Evolutionary conservation across 73 alveolate species (phyloP).

Genomic region (Paramecium caudatum): DNA sequence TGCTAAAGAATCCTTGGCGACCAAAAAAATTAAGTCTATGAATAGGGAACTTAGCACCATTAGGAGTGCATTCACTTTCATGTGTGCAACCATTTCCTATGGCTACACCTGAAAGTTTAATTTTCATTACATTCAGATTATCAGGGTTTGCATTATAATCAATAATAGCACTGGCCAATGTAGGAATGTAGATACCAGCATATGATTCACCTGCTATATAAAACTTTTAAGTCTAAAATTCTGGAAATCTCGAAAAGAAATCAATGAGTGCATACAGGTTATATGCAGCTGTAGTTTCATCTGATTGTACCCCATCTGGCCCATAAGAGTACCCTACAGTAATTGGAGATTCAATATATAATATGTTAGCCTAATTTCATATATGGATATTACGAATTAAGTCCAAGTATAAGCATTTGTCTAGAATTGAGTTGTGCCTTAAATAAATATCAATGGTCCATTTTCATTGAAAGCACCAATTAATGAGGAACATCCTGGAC

Average conservation of each 20-base stretch:
- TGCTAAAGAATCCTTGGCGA: slow-evolving; percentile 26
- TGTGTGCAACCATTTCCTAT: slow-evolving; percentile 90
- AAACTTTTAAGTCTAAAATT: slow-evolving; percentile 83
- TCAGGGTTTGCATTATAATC: slow-evolving; percentile 42
- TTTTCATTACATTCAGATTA: slow-evolving; percentile 65
- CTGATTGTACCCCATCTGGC: slow-evolving; percentile 71
- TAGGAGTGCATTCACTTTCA: slow-evolving; percentile 57
- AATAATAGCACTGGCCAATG: slow-evolving; percentile 79
- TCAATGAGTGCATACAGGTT: slow-evolving; percentile 82
- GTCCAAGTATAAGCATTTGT: slow-evolving; percentile 64
- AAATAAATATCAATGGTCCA: slow-evolving; percentile 89
- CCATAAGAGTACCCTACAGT: slow-evolving; percentile 85
- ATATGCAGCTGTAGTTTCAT: slow-evolving; percentile 84
- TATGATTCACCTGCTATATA: slow-evolving; percentile 93
- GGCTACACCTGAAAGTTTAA: slow-evolving; percentile 83
- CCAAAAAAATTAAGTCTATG: slow-evolving; percentile 45
- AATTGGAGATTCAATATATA: slow-evolving; percentile 91
- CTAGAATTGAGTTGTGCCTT: slow-evolving; percentile 23
- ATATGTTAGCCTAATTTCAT: slow-evolving; percentile 81
- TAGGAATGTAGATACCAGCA: slow-evolving; percentile 95
- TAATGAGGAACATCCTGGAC: slow-evolving; percentile 96
- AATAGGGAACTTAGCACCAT: not conserved
- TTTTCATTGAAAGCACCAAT: slow-evolving; percentile 91
- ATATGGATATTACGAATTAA: slow-evolving; percentile 12
- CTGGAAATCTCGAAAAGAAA: slow-evolving; percentile 85